Conservation (phyloP, 2,329 filamentous ascomycete species). For the Alternaria gaisen region DNA sequence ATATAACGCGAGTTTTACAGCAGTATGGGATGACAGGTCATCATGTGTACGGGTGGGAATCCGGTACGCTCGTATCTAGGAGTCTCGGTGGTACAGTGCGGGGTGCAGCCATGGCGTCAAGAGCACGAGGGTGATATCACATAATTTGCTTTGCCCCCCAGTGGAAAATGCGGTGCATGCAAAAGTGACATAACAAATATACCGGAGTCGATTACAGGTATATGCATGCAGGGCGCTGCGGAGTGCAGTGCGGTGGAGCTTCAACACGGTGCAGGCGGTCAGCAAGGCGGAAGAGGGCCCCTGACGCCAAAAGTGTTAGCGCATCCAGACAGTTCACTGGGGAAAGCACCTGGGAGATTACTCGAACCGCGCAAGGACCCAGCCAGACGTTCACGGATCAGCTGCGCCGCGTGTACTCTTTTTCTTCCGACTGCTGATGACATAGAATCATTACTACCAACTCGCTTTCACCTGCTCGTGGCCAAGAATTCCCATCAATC, state of each 20-base stretch:
- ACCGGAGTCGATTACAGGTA: too few species aligned
- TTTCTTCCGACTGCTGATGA: not conserved
- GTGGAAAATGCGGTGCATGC: too few species aligned
- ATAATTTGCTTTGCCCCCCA: too few species aligned
- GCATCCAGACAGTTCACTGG: slow-evolving; percentile 15
- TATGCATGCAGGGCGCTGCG: not conserved
- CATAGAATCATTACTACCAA: not conserved
- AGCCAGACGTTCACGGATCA: slow-evolving; percentile 14
- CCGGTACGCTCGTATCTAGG: not conserved
- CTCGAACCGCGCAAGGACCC: slow-evolving; percentile 18
- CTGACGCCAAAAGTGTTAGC: slow-evolving; percentile 26
- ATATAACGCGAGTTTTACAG: not conserved
- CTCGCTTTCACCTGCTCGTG: not conserved
- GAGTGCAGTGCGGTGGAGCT: not conserved
- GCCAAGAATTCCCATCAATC: not conserved
- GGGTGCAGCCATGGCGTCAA: slow-evolving; percentile 4
- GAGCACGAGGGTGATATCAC: not conserved
- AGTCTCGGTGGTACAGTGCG: not conserved
- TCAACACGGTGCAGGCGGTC: slow-evolving; percentile 23
- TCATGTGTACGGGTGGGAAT: not conserved
- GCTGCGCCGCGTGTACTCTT: slow-evolving; percentile 16
- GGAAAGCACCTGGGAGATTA: slow-evolving; percentile 27
- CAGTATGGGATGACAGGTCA: not conserved
- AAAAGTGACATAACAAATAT: too few species aligned
- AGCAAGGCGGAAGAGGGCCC: slow-evolving; percentile 23